Evolutionary conservation across 257 asterid genomes (phyloP).

Genomic region (Phtheirospermum japonicum): DNA sequence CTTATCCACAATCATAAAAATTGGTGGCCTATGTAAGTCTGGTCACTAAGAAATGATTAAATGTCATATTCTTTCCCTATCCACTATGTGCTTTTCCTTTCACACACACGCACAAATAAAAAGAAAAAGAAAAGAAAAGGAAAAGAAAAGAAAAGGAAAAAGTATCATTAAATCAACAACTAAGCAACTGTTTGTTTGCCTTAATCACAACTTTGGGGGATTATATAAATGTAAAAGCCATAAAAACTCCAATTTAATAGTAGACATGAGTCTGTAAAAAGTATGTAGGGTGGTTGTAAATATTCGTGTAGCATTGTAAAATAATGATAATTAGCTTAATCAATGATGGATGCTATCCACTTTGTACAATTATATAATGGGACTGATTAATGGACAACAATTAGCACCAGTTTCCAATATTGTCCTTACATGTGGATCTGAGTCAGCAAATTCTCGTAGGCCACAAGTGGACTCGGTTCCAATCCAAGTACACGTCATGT

Average conservation of each 20-base stretch:
- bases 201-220: not conserved
- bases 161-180: no score
- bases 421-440: slow-evolving; percentile 30
- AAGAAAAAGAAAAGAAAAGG: no score
- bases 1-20: not conserved
- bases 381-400: not conserved
- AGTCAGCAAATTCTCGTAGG: slow-evolving; percentile 38
- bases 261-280: not conserved
- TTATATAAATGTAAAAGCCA: not conserved
- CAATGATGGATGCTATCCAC: not conserved
- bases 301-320: not conserved
- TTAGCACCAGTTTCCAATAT: not conserved
- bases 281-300: not conserved
- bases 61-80: no score
- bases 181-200: not conserved
- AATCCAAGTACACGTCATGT: slow-evolving; percentile 29
- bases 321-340: not conserved
- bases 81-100: no score
- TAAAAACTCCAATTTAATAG: not conserved
- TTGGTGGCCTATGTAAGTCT: no score
- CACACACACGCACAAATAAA: no score
- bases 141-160: no score
- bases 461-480: slow-evolving; percentile 31
- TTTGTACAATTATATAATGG: not conserved
- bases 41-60: no score